These are phyloP conservation scores for Pleomassaria siparia DNA, from an alignment of 2,329 filamentous ascomycete genomes.

Conservation along the genomic window DNA sequence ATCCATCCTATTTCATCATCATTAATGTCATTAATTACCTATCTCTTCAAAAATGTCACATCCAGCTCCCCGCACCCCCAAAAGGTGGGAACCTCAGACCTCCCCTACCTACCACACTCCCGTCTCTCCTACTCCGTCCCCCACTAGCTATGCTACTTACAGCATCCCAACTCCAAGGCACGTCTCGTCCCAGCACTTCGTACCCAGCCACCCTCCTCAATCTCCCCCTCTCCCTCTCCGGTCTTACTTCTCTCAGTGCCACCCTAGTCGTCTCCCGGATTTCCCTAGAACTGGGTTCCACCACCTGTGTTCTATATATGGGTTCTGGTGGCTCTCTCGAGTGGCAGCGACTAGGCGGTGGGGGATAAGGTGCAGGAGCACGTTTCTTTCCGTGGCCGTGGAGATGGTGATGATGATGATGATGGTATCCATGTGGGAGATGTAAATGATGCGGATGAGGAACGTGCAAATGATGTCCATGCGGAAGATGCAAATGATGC, in stretches of 20 bases:
- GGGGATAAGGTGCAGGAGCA: background rate
- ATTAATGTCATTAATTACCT: background rate
- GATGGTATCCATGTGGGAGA: slow-evolving; percentile 6
- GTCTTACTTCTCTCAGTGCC: slow-evolving; percentile 22
- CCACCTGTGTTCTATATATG: slow-evolving; percentile 33
- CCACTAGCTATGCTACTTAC: slow-evolving; percentile 30
- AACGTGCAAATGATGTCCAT: background rate
- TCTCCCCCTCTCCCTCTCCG: slow-evolving; percentile 17
- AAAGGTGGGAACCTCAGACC: slow-evolving; percentile 7
- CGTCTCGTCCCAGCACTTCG: slow-evolving; percentile 29
- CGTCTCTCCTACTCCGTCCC: background rate
- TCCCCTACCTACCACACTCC: slow-evolving; percentile 6
- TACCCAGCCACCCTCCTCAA: slow-evolving; percentile 34
- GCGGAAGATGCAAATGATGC: background rate
- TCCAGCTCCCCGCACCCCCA: slow-evolving; percentile 5
- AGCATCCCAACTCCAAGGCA: slow-evolving; percentile 40
- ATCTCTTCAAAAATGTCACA: slow-evolving; percentile 1
- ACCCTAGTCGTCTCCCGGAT: slow-evolving; percentile 29
- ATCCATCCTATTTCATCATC: background rate
- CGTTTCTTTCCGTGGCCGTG: slow-evolving; percentile 6
- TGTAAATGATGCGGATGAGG: slow-evolving; percentile 4
- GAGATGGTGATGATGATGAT: slow-evolving; percentile 17
- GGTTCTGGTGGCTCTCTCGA: slow-evolving; percentile 18
- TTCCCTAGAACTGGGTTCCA: slow-evolving; percentile 17
- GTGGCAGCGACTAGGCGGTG: background rate